Percentiles rank a stretch among this genome's conserved stretches.
These are phyloP conservation scores for Coccomyxa subellipsoidea DNA, from an alignment of 163 green algal species.

Conservation along the genomic window DNA sequence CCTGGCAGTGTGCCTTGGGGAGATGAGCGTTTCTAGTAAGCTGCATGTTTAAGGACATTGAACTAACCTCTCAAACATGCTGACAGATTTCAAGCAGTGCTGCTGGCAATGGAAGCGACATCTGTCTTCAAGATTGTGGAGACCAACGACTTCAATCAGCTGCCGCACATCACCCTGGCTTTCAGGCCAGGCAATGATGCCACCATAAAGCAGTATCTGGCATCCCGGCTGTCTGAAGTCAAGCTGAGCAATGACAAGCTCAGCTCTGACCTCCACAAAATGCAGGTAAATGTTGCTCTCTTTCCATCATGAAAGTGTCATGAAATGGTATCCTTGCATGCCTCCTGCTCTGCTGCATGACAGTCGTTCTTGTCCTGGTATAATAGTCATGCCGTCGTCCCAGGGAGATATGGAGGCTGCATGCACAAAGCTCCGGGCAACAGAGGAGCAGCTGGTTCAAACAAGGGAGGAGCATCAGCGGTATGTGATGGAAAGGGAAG, in stretches of 20 bases:
- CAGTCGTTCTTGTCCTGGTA: no score
- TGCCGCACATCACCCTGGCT: conserved; percentile 82
- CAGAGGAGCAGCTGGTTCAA: not conserved
- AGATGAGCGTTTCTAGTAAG: no score
- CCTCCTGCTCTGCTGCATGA: no score
- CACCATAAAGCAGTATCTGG: conserved; percentile 80
- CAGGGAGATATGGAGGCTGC: not conserved
- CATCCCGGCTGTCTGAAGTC: conserved; percentile 68
- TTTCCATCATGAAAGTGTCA: no score
- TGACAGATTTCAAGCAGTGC: conserved; percentile 69
- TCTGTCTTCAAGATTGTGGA: conserved; percentile 83
- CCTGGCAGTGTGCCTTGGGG: no score
- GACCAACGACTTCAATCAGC: conserved; percentile 96
- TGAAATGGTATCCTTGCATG: no score
- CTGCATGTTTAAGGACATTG: no score
- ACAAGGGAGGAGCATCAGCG: conserved; percentile 19
- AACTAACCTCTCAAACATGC: no score
- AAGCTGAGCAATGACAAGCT: conserved; percentile 47
- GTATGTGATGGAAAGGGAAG: conserved; percentile 59
- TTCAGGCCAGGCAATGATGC: conserved; percentile 79
- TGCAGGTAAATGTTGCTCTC: not conserved
- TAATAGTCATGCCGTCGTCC: no score
- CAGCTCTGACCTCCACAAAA: not conserved
- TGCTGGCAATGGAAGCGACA: conserved; percentile 33
- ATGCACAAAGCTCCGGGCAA: not conserved